Percentiles rank a stretch among this genome's conserved stretches.
Evolutionary conservation across 2,329 filamentous ascomycete genomes (phyloP).

Genomic region (Orbilia javanica): DNA sequence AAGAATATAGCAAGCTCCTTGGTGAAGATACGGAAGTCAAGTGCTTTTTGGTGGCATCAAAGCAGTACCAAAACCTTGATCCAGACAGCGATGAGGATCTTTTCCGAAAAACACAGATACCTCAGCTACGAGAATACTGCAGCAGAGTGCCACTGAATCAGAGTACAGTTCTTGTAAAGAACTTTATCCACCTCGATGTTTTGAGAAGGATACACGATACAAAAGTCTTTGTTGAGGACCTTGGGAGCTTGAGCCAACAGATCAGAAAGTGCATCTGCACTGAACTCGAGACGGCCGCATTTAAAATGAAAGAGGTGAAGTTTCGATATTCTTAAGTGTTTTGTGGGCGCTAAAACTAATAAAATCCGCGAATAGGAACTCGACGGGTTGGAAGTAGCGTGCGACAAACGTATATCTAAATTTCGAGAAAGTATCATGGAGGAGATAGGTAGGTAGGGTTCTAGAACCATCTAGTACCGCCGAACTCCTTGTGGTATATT

Average conservation of each 20-base stretch:
- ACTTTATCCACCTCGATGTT: not conserved
- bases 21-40: conserved; percentile 12
- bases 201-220: not conserved
- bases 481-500: no score
- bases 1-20: conserved; percentile 9
- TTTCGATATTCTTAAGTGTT: no score
- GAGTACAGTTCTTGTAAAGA: not conserved
- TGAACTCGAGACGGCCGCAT: conserved; percentile 8
- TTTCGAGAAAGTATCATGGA: not conserved
- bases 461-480: not conserved
- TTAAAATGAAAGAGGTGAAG: not conserved
- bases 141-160: not conserved
- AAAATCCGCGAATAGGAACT: not conserved
- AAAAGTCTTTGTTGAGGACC: conserved; percentile 2
- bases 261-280: conserved; percentile 16
- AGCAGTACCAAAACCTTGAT: conserved; percentile 30
- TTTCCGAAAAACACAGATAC: not conserved
- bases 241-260: not conserved
- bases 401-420: not conserved
- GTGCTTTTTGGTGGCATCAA: conserved; percentile 29
- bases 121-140: not conserved
- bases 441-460: not conserved
- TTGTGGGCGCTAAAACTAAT: no score
- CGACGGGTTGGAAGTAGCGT: not conserved
- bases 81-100: not conserved